These are phyloP conservation scores for Digitaria exilis DNA, from an alignment of 202 grass and related monocot species.

Conservation along the genomic window DNA sequence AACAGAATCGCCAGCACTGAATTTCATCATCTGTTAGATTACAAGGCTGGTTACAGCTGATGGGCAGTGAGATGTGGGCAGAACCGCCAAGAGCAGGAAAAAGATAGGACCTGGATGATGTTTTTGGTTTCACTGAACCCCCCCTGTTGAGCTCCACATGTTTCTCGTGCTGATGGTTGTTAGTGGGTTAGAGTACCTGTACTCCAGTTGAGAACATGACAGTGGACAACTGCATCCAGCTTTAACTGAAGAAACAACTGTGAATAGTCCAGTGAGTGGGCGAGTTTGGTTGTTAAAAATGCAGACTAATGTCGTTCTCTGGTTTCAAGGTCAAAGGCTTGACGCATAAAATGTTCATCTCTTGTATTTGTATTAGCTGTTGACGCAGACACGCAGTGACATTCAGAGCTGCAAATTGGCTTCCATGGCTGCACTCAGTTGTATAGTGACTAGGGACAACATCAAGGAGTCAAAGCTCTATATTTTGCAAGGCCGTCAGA, in stretches of 20 bases:
- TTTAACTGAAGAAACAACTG: constrained; percentile 29
- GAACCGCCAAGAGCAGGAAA: neutral
- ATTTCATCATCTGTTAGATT: neutral
- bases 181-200: neutral
- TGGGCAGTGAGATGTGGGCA: neutral
- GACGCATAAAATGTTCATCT: constrained; percentile 29
- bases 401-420: neutral
- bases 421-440: neutral
- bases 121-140: neutral
- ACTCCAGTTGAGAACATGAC: neutral
- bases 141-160: neutral
- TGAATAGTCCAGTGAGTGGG: neutral
- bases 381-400: constrained; percentile 2
- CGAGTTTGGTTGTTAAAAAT: neutral
- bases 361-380: constrained; percentile 9
- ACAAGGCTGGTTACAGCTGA: neutral
- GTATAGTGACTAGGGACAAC: neutral
- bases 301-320: neutral
- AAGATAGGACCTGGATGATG: neutral
- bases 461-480: neutral
- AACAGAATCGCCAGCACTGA: neutral
- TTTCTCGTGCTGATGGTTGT: constrained; percentile 11
- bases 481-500: neutral
- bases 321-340: constrained; percentile 38
- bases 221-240: constrained; percentile 23